phyloP scores from a whole-genome alignment of 1,284 basidiomycete species.

The Schizophyllum amplum region DNA sequence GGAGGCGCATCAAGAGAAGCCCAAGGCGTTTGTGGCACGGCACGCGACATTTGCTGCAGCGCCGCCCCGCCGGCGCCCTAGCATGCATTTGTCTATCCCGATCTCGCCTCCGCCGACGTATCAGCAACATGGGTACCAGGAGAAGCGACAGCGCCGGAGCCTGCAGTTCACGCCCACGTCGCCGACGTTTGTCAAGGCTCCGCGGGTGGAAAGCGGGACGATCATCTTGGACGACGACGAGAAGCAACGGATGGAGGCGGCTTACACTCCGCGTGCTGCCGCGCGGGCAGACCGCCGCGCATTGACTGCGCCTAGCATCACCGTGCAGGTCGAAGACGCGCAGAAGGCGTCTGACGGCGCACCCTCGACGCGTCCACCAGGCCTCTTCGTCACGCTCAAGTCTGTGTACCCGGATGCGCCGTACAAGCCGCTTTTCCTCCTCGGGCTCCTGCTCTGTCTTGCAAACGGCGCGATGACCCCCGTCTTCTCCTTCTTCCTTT shows the following conservation, averaged over 20 bases:
- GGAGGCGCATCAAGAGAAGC: slow-evolving; percentile 19
- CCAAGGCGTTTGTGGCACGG: slow-evolving; percentile 25
- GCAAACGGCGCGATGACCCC: slow-evolving; percentile 81
- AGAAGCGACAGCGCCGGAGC: slow-evolving; percentile 33
- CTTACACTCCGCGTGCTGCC: too few relatives aligned
- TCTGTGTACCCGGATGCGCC: slow-evolving; percentile 66
- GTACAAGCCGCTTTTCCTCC: slow-evolving; percentile 56
- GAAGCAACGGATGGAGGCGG: too few relatives aligned
- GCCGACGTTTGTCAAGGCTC: slow-evolving; percentile 26
- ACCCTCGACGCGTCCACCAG: slow-evolving; percentile 20
- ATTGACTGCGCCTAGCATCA: slow-evolving; percentile 11
- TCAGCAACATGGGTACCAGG: slow-evolving; percentile 19
- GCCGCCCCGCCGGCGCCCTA: slow-evolving; percentile 17
- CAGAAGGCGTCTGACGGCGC: slow-evolving; percentile 24
- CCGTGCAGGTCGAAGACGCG: slow-evolving; percentile 35
- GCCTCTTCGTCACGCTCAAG: slow-evolving; percentile 37
- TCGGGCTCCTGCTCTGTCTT: slow-evolving; percentile 63
- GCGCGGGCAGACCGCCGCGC: slow-evolving; percentile 13
- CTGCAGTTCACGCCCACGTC: slow-evolving; percentile 57
- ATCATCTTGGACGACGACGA: too few relatives aligned
- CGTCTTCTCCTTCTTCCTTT: slow-evolving; percentile 85
- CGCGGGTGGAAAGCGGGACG: too few relatives aligned
- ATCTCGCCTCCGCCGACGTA: slow-evolving; percentile 14
- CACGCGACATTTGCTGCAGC: too few relatives aligned
- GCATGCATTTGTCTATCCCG: slow-evolving; percentile 8